Evolutionary conservation across 2,329 filamentous ascomycete genomes (phyloP).

Genomic region (Graphiopsis chlorocephala): DNA sequence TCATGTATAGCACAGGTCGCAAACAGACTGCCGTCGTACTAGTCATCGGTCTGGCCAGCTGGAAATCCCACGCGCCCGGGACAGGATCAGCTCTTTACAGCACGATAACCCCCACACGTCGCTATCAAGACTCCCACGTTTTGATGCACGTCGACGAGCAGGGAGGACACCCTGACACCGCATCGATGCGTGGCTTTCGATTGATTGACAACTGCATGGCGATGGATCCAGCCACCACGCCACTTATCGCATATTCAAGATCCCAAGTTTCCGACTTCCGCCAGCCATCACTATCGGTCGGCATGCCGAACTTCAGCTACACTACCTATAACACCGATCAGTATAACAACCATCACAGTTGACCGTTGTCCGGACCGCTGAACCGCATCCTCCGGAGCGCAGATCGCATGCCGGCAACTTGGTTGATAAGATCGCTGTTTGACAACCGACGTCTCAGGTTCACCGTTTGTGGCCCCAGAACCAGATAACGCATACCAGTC

Average conservation of each 20-base stretch:
- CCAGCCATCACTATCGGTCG: neutral
- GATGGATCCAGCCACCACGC: neutral
- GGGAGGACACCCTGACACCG: neutral
- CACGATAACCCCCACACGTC: neutral
- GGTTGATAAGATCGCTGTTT: neutral
- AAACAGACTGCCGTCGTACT: neutral
- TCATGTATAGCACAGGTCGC: neutral
- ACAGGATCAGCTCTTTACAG: neutral
- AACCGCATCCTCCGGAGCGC: neutral
- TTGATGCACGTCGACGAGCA: slow-evolving; percentile 4
- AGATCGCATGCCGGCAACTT: neutral
- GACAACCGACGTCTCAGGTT: neutral
- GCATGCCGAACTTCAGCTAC: neutral
- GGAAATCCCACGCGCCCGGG: slow-evolving; percentile 7
- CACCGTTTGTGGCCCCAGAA: neutral
- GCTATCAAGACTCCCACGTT: neutral
- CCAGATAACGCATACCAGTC: neutral
- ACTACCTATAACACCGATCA: neutral
- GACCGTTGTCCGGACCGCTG: neutral
- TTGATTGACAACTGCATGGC: neutral
- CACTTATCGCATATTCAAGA: neutral
- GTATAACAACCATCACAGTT: neutral
- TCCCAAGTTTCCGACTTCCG: neutral
- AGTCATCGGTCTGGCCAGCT: neutral
- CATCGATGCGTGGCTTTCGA: neutral